A percentile compares a stretch with the other conserved stretches of the same genome.
Conservation (phyloP, 129 eudicot genomes). For the Flaveria linearis region DNA sequence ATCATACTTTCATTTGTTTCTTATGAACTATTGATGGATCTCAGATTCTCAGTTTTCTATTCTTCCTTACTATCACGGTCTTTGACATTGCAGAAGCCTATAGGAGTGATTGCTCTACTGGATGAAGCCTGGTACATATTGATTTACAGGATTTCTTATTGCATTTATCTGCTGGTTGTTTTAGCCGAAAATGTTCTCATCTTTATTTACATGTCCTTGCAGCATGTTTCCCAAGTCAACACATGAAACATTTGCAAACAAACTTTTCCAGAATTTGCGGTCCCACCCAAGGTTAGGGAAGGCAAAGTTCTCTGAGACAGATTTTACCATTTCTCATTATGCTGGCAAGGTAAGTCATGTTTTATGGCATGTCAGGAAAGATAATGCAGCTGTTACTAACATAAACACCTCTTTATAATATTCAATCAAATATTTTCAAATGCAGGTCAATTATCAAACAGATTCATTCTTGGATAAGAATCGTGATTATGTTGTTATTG, state of each 20-base stretch:
- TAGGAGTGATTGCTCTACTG: slow-evolving; percentile 84
- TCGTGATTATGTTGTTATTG: slow-evolving; percentile 93
- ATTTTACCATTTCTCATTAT: slow-evolving; percentile 88
- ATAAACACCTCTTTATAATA: slow-evolving; percentile 10
- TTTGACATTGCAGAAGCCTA: slow-evolving; percentile 81
- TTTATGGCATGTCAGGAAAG: not conserved
- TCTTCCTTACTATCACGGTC: slow-evolving; percentile 29
- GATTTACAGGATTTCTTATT: slow-evolving; percentile 30
- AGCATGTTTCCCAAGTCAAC: slow-evolving; percentile 99
- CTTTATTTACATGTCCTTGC: slow-evolving; percentile 40
- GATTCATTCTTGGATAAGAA: slow-evolving; percentile 84
- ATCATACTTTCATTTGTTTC: slow-evolving; percentile 2
- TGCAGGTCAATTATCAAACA: slow-evolving; percentile 92
- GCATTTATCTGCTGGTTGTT: slow-evolving; percentile 24
- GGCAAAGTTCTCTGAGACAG: slow-evolving; percentile 88
- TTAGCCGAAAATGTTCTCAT: slow-evolving; percentile 26
- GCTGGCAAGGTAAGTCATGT: slow-evolving; percentile 85
- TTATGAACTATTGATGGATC: not conserved
- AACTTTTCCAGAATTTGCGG: slow-evolving; percentile 82
- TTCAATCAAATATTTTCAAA: slow-evolving; percentile 21
- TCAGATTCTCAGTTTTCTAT: slow-evolving; percentile 22
- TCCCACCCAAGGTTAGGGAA: slow-evolving; percentile 81
- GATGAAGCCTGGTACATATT: slow-evolving; percentile 94
- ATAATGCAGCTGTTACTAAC: slow-evolving; percentile 12
- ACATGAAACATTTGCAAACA: slow-evolving; percentile 92